Percentiles rank a stretch among this genome's conserved stretches.
These are phyloP conservation scores for Bolboschoenoplectus hybrid DNA, from an alignment of 202 grass and related monocot genomes.

Conservation along the genomic window DNA sequence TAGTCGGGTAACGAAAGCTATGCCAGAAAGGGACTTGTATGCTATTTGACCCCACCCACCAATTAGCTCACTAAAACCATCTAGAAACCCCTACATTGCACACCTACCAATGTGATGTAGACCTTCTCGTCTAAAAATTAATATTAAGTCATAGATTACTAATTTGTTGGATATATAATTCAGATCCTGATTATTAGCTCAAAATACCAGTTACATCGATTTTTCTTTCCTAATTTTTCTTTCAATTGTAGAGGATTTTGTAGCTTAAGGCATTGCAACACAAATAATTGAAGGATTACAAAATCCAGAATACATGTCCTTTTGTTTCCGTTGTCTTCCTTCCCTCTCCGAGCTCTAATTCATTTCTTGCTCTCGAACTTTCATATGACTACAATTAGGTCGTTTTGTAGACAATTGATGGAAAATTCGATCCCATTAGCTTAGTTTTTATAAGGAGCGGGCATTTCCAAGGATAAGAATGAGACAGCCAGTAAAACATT, in stretches of 20 bases:
- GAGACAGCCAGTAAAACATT: conserved; percentile 16
- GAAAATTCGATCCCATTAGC: not conserved
- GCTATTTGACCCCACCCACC: conserved; percentile 27
- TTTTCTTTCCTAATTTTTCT: not conserved
- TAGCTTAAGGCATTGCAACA: not conserved
- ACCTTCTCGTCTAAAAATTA: conserved; percentile 43
- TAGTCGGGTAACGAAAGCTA: conserved; percentile 19
- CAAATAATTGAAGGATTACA: not conserved
- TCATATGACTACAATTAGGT: conserved; percentile 8
- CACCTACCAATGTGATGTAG: conserved; percentile 69
- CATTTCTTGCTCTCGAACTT: not conserved
- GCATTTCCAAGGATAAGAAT: conserved; percentile 14
- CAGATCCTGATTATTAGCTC: conserved; percentile 26
- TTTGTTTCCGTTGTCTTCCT: not conserved
- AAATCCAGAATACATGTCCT: not conserved
- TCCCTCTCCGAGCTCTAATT: not conserved
- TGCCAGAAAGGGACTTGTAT: conserved; percentile 23
- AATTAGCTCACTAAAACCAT: conserved; percentile 37
- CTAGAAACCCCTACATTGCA: conserved; percentile 36
- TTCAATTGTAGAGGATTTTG: not conserved
- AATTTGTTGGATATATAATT: conserved; percentile 10
- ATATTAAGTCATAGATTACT: conserved; percentile 12
- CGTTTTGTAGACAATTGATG: not conserved
- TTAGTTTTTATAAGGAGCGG: not conserved
- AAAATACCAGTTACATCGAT: conserved; percentile 12